phyloP scores from a whole-genome alignment of 768 basidiomycete species.

The Boletus vermiculosoides region DNA sequence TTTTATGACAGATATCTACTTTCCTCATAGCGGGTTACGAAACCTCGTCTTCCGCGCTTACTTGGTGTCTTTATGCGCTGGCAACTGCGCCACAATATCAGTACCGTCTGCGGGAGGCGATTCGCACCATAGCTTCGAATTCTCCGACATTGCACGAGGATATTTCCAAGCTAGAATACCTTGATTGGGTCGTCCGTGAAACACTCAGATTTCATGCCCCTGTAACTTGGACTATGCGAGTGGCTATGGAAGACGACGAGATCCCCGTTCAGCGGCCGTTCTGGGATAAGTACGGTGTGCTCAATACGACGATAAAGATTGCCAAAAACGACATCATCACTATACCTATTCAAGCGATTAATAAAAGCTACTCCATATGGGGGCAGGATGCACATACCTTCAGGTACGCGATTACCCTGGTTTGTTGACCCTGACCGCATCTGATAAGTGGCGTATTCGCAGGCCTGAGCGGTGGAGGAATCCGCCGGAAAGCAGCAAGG shows the following conservation, averaged over 20 bases:
- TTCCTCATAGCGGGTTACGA: conserved; percentile 68
- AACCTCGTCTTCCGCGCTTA: conserved; percentile 54
- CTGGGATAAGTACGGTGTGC: conserved; percentile 32
- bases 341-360: conserved; percentile 59
- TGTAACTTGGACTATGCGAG: conserved; percentile 59
- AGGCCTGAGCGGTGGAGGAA: conserved; percentile 56
- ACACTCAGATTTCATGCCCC: conserved; percentile 54
- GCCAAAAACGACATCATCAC: conserved; percentile 54
- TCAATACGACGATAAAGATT: conserved; percentile 37
- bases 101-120: conserved; percentile 43
- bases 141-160: conserved; percentile 23
- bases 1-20: conserved; percentile 61
- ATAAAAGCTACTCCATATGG: conserved; percentile 55
- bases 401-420: conserved; percentile 39
- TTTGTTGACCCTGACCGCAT: conserved; percentile 20
- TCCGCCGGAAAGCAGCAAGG: conserved; percentile 35
- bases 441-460: conserved; percentile 25
- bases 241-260: conserved; percentile 45
- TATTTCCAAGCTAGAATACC: conserved; percentile 47
- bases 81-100: conserved; percentile 47
- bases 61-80: conserved; percentile 64
- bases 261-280: conserved; percentile 47
- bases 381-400: conserved; percentile 66
- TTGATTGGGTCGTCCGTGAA: conserved; percentile 64
- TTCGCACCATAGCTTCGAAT: conserved; percentile 31